phyloP scores from a whole-genome alignment of 352 stramenopile genomes.

The Phytophthora hibernalis region DNA sequence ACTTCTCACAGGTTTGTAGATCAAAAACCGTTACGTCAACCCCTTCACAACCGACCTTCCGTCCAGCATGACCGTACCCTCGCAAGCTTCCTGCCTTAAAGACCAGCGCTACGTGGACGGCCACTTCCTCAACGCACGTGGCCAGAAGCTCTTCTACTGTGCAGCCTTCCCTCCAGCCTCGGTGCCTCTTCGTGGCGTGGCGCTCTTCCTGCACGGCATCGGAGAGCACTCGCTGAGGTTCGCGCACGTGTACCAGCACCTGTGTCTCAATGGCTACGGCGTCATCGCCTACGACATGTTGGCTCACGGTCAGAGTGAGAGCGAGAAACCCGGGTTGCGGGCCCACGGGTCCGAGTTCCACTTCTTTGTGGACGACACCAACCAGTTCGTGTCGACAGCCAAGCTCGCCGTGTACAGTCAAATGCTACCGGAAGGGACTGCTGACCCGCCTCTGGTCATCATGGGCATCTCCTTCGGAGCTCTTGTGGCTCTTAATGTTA shows the following conservation, averaged over 20 bases:
- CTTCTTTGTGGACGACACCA: constrained; percentile 77
- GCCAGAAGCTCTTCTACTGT: constrained; percentile 67
- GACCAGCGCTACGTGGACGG: constrained; percentile 47
- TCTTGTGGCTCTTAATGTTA: constrained; percentile 65
- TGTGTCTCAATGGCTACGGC: constrained; percentile 53
- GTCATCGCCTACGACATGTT: constrained; percentile 76
- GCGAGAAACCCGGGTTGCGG: constrained; percentile 40
- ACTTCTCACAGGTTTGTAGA: neutral
- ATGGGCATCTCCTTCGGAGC: constrained; percentile 77
- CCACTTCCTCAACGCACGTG: constrained; percentile 52
- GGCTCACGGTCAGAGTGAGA: constrained; percentile 62
- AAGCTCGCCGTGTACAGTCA: constrained; percentile 45
- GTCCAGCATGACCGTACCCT: constrained; percentile 17
- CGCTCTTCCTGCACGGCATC: constrained; percentile 73
- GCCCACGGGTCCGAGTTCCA: constrained; percentile 62
- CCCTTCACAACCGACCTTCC: neutral
- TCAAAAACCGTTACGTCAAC: neutral
- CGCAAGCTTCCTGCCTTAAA: constrained; percentile 17
- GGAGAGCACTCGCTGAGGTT: constrained; percentile 72
- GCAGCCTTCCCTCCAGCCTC: constrained; percentile 46
- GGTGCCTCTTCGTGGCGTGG: constrained; percentile 47
- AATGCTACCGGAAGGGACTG: constrained; percentile 35
- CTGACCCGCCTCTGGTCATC: constrained; percentile 47
- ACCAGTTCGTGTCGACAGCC: constrained; percentile 57
- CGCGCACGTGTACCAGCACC: constrained; percentile 58